These are phyloP conservation scores for Trichoderma semiorbis DNA, from an alignment of 2,329 filamentous ascomycete species.

Conservation along the genomic window DNA sequence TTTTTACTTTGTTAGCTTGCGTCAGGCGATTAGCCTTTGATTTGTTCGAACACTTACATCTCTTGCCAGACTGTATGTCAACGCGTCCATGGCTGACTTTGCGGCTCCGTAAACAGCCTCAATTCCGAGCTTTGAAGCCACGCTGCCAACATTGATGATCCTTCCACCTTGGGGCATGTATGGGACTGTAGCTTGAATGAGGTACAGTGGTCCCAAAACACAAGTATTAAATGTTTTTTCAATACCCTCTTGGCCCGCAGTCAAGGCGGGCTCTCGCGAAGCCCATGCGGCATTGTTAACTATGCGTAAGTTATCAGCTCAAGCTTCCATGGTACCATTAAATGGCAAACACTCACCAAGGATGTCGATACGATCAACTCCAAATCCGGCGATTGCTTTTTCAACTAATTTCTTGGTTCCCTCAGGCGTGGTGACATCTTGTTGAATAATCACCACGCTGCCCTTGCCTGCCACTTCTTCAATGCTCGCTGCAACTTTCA, in stretches of 20 bases:
- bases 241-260: neutral
- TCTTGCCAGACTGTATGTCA: slow-evolving; percentile 31
- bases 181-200: slow-evolving; percentile 4
- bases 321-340: too few relatives aligned
- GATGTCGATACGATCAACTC: slow-evolving; percentile 1
- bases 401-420: neutral
- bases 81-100: slow-evolving; percentile 34
- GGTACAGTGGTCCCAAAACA: neutral
- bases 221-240: neutral
- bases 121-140: slow-evolving; percentile 11
- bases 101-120: slow-evolving; percentile 21
- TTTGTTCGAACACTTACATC: slow-evolving; percentile 25
- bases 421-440: neutral
- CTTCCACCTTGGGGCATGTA: neutral
- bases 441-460: neutral
- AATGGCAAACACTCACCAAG: neutral
- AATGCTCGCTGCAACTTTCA: neutral
- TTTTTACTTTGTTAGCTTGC: neutral
- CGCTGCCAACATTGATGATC: slow-evolving; percentile 8
- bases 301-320: neutral
- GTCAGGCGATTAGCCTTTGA: fast-evolving
- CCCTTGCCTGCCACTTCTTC: neutral
- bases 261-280: neutral
- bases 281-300: slow-evolving; percentile 13
- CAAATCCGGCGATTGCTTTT: neutral